Evolutionary conservation across 2,329 filamentous ascomycete species (phyloP), one percentile per base, ranked within the genome.

Genomic region (Apiospora sp.): DNA sequence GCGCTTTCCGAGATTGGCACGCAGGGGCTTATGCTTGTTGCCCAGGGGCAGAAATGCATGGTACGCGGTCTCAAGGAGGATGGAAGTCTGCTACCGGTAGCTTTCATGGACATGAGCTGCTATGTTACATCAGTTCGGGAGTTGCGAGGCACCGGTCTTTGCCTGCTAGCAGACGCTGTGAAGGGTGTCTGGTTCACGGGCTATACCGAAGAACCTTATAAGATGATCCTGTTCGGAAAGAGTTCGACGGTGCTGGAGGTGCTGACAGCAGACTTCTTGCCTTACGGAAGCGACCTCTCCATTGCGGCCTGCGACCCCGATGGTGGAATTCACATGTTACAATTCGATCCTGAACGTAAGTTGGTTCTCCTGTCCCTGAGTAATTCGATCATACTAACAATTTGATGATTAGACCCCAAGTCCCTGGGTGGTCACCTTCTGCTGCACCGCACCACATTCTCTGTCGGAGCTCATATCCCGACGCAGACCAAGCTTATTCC

Each of bases 21-120:
- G 0, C 95, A 96, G 82, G 96, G 93, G 1, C 94, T 96, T 76
- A 91, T 97, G 87, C 92, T 96, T 74, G 93, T 93, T 54, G 95
- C 95, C 0, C 96, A 99, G 80, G 96, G 96, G 0, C 95, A 98
- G 79, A 99, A 99, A 83, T 96, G 95, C 81, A 97, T 99, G 93
- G 95, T 99, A 1, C 89, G 96, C 73, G 96, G 96, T 54, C 87
- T 99, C 3, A 98, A 98, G 81, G 96, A 99, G 82, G 96, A 99
- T 80, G 94, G 95, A 0, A 95, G 93, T 1, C 88, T 98, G 70
- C 87, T 98, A 0, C 96, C 96, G 0, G 96, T 99, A 4, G 96
- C 96, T 0, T 99, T 99, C 80, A 93, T 99, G 87, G 96, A 99
- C 79, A 97, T 98, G 91, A 96, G 94, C 83, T 97, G 94, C 82